phyloP scores from a whole-genome alignment of 176 grass and related monocot species.

The Calamus simplicifolius region DNA sequence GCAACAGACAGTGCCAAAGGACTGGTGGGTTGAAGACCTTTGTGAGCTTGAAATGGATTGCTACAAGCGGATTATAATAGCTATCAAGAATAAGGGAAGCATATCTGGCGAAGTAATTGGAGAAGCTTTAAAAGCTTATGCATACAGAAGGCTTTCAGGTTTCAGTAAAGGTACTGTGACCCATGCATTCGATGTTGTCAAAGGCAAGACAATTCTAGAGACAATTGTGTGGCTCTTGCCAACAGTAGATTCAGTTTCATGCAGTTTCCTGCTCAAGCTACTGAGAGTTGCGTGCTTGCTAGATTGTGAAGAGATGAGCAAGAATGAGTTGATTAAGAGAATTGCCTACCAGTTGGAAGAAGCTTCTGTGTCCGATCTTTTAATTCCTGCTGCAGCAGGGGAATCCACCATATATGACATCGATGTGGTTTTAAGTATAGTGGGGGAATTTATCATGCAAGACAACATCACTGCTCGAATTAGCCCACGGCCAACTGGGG shows the following conservation, averaged over 20 bases:
- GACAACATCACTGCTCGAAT: conserved; percentile 20
- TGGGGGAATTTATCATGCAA: conserved; percentile 59
- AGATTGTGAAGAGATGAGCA: conserved; percentile 37
- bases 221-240: conserved; percentile 64
- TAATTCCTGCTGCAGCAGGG: conserved; percentile 36
- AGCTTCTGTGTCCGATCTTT: conserved; percentile 75
- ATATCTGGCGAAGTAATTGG: conserved; percentile 44
- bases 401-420: conserved; percentile 41
- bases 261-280: conserved; percentile 77
- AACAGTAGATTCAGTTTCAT: conserved; percentile 58
- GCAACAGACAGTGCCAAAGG: conserved; percentile 62
- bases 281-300: conserved; percentile 69
- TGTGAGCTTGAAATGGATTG: conserved; percentile 86
- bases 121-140: conserved; percentile 83
- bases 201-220: conserved; percentile 38
- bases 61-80: conserved; percentile 65
- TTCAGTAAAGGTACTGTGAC: conserved; percentile 49
- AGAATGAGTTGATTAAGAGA: conserved; percentile 46
- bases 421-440: conserved; percentile 50
- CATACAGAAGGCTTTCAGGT: conserved; percentile 51
- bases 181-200: conserved; percentile 42
- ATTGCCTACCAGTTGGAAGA: conserved; percentile 66
- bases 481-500: conserved; percentile 32
- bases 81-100: conserved; percentile 52
- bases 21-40: conserved; percentile 99